Conservation (phyloP, 2,329 filamentous ascomycete species). For the Ceratocystis variospora region DNA sequence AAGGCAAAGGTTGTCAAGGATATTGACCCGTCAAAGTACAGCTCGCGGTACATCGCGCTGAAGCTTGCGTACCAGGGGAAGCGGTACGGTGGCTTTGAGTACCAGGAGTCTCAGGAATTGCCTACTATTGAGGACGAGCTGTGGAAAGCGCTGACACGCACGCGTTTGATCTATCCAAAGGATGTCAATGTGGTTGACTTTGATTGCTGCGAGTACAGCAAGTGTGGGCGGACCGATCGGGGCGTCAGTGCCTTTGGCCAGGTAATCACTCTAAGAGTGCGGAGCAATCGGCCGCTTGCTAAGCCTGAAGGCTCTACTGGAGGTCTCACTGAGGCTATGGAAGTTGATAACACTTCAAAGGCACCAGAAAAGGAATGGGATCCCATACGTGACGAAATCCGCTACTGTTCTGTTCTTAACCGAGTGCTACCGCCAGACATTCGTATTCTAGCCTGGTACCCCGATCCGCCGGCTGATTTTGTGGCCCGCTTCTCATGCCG, state of each 20-base stretch:
- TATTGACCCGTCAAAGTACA: conserved; percentile 70
- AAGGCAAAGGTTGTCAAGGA: conserved; percentile 30
- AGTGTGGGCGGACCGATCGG: conserved; percentile 83
- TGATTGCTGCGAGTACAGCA: conserved; percentile 78
- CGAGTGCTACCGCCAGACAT: conserved; percentile 80
- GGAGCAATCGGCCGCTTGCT: conserved; percentile 57
- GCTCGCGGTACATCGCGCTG: conserved; percentile 71
- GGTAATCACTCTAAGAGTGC: conserved; percentile 69
- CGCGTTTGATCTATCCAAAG: conserved; percentile 64
- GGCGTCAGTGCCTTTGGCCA: conserved; percentile 96
- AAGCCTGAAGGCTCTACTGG: conserved; percentile 16
- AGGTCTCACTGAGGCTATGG: conserved; percentile 17
- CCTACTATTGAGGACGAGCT: conserved; percentile 86
- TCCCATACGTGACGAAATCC: conserved; percentile 64
- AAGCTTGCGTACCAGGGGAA: conserved; percentile 91
- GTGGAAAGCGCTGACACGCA: conserved; percentile 78
- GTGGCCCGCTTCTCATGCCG: conserved; percentile 86
- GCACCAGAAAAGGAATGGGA: conserved; percentile 37
- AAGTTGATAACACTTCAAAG: conserved; percentile 13
- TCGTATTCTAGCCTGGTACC: conserved; percentile 84
- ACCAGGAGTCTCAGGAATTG: conserved; percentile 56
- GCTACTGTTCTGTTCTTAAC: conserved; percentile 74
- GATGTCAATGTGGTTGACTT: conserved; percentile 55
- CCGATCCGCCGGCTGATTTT: conserved; percentile 63
- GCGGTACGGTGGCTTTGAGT: conserved; percentile 85